Percentiles rank a stretch among this genome's conserved stretches.
Evolutionary conservation across 2,329 filamentous ascomycete genomes (phyloP).

Genomic region (Trichoderma endophyticum): DNA sequence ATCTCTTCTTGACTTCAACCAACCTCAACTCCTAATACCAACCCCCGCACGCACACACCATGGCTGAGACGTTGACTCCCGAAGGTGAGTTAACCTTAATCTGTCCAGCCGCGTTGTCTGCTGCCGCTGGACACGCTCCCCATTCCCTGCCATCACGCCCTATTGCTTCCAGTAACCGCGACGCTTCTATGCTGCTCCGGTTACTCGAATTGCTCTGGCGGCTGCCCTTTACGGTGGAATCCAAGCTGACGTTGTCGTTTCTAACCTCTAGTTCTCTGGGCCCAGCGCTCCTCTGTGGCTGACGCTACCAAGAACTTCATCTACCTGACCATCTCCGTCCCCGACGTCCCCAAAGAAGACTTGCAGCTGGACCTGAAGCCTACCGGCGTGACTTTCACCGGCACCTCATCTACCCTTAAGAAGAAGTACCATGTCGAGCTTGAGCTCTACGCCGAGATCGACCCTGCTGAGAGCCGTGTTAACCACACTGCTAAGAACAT

Average conservation of each 20-base stretch:
- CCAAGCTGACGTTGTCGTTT: background rate
- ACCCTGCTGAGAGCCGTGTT: slow-evolving; percentile 76
- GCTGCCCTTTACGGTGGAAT: background rate
- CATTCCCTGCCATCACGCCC: background rate
- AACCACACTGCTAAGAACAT: slow-evolving; percentile 86
- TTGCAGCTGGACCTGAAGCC: slow-evolving; percentile 82
- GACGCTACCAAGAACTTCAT: slow-evolving; percentile 89
- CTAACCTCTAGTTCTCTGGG: slow-evolving; percentile 76
- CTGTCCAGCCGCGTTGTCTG: background rate
- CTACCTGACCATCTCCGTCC: slow-evolving; percentile 86
- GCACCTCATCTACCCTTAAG: slow-evolving; percentile 80
- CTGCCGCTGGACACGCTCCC: background rate
- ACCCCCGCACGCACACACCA: slow-evolving; percentile 17
- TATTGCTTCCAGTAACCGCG: background rate
- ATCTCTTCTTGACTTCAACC: background rate
- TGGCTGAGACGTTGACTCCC: slow-evolving; percentile 35
- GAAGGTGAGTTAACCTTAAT: slow-evolving; percentile 34
- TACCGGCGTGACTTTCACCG: slow-evolving; percentile 74
- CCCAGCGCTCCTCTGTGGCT: slow-evolving; percentile 81
- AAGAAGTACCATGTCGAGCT: slow-evolving; percentile 81
- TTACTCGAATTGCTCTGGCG: background rate
- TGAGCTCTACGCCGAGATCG: slow-evolving; percentile 88
- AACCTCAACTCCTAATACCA: background rate
- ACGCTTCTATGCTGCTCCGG: background rate
- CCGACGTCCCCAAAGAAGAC: slow-evolving; percentile 73